Evolutionary conservation across 225 moss, liverwort and hornwort species (phyloP), one percentile per base, ranked within the genome.

Genomic region (Bryoerythrophyllum caledonicum): DNA sequence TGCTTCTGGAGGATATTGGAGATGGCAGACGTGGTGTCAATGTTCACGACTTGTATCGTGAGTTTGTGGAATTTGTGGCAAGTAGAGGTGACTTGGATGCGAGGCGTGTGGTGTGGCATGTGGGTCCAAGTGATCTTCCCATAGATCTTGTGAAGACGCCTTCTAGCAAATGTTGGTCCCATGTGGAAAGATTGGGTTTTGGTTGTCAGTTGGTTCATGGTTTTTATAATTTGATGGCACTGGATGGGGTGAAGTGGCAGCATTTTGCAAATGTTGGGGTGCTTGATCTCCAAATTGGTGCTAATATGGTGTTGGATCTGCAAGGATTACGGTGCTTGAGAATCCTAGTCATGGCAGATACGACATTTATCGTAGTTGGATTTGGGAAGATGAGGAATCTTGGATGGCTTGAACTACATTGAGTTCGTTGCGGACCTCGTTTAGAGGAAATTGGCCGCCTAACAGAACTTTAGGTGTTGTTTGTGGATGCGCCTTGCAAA

Each of bases 311-410:
- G 20, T 11, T 63, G 38, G 37, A 63, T 40, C 10, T 63, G 20
- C 0, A 11, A 63, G 38, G 23, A 20, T 23, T 63, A 5, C 13
- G 1, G 6, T 40, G 63, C 63, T 23, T 63, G 63, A 40, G 40
- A 63, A 13, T n/a, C 23, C n/a, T 63, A 1, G 6, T 3, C 0
- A 5, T 40, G 5, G 0, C 1, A 0, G 20, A 21, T 6, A 0
- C 0, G 12, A 3, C 4, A 40, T 1, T 21, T 11, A 63, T 40
- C 40, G 40, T 38, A 5, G 21, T 13, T 63, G 40, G 63, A 38
- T 40, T 23, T 10, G 63, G 63, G 35, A 20, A 34, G 60, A 30
- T 60, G 32, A 34, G 19, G 32, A 20, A 34, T 20, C 34, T 60
- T 19, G 28, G 9, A 20, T 60, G 60, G 60, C 60, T 60, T 32